A percentile compares a stretch with the other conserved stretches of the same genome.
These are phyloP conservation scores for Ustilago trichophora DNA, from an alignment of 1,284 basidiomycete genomes.

Conservation along the genomic window DNA sequence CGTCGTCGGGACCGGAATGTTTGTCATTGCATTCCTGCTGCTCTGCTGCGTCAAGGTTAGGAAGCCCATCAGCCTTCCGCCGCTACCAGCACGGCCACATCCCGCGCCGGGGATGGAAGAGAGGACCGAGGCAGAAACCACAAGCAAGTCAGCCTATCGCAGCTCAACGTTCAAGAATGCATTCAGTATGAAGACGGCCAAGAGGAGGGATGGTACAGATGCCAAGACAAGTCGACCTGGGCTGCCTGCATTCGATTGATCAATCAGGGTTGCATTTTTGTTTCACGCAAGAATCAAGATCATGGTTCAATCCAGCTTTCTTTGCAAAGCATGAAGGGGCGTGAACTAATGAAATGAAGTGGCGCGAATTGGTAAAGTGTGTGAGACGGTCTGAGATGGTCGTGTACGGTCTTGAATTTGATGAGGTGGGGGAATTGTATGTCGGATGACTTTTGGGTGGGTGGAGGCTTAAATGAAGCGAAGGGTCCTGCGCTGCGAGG, in stretches of 20 bases:
- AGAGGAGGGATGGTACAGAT: neutral
- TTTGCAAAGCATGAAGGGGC: too few species aligned
- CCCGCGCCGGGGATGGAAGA: neutral
- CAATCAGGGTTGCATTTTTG: too few species aligned
- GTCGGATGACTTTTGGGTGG: too few species aligned
- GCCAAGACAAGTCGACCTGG: conserved; percentile 6
- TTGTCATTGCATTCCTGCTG: conserved; percentile 30
- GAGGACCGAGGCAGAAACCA: neutral
- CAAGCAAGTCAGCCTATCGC: conserved; percentile 11
- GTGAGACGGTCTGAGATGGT: too few species aligned
- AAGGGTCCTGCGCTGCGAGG: conserved; percentile 23
- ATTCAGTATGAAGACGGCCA: conserved; percentile 21
- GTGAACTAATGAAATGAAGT: too few species aligned
- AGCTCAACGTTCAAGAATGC: conserved; percentile 28
- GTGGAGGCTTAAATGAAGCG: conserved; percentile 34
- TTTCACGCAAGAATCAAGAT: too few species aligned
- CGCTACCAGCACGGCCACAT: conserved; percentile 48
- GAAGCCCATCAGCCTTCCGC: conserved; percentile 45
- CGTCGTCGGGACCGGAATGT: conserved; percentile 36
- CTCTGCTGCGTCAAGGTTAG: conserved; percentile 50
- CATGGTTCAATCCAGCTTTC: too few species aligned
- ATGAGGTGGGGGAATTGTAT: too few species aligned
- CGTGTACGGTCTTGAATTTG: too few species aligned
- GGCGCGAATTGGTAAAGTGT: too few species aligned
- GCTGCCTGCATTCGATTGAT: conserved; percentile 21